Evolutionary conservation across 2,329 filamentous ascomycete species (phyloP), one percentile per base, ranked within the genome.

Genomic region (Rhynchosporium secalis): DNA sequence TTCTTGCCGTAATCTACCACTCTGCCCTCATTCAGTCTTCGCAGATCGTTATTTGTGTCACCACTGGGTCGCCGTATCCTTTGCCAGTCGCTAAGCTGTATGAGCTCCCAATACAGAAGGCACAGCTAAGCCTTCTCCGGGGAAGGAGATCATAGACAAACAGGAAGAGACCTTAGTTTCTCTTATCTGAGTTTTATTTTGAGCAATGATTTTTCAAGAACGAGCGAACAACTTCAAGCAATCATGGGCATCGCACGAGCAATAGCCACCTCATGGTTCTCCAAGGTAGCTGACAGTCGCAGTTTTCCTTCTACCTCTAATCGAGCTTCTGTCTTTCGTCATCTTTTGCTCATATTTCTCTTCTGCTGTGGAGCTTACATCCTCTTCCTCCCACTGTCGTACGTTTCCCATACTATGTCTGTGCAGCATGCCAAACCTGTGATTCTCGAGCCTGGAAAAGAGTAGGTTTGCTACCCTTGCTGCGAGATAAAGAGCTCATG

Each of bases 371-470:
- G 40, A 38, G 46, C 49, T 38, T 56, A 59, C 26, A 9, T 58
- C 13, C 43, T 62, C 56, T 58, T 56, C 36, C 46, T 56, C 41
- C 46, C 56, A 28, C 3, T 56, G 33, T 52, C 38, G 28, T 47
- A 36, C 20, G 13, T 62, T 45, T 38, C 47, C 56, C 54, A 52
- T 12, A 31, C 29, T 8, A 29, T 56, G 26, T 28, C 29, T 29
- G 12, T 12, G 20, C 26, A n/a, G n/a, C 28, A 29, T 15, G n/a
- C 40, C 28, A 46, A 36, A 15, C 41, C 28, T 26, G 3, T 51
- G 15, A 43, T 57, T 38, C 56, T 60, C 49, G 62, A 63, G 12
- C 56, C 48, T 43, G 65, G 65, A 58, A 66, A 66, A 48, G 66
- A 65, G 67, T 68, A 62, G 52, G 51, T 58, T 28, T 15, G 20